A percentile compares a stretch with the other conserved stretches of the same genome.
phyloP scores from a whole-genome alignment of 2,329 filamentous ascomycete genomes.

The Fusarium anthophilum region DNA sequence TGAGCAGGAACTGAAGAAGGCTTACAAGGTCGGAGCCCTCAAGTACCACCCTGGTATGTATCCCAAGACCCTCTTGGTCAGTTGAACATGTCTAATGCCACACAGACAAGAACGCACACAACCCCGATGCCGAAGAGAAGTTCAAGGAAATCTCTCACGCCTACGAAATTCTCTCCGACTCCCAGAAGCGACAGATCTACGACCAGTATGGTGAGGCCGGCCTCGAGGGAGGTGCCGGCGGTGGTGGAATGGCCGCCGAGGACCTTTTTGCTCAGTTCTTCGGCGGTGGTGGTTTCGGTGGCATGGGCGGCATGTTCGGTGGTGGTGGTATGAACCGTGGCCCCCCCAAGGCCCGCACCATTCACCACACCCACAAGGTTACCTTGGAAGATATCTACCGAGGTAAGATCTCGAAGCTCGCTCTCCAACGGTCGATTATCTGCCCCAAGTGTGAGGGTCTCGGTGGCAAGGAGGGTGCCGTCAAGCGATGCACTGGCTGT shows the following conservation, averaged over 20 bases:
- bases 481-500: conserved; percentile 90
- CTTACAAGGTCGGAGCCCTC: conserved; percentile 83
- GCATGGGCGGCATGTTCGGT: conserved; percentile 79
- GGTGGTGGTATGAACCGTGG: conserved; percentile 75
- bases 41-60: conserved; percentile 84
- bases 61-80: background rate
- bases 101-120: conserved; percentile 94
- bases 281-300: conserved; percentile 67
- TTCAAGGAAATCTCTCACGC: conserved; percentile 98
- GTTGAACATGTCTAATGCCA: conserved; percentile 21
- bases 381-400: conserved; percentile 97
- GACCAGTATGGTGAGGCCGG: conserved; percentile 98
- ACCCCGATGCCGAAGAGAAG: conserved; percentile 92
- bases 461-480: conserved; percentile 97
- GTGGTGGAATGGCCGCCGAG: conserved; percentile 90
- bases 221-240: conserved; percentile 85
- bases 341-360: conserved; percentile 89
- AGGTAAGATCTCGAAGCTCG: conserved; percentile 97
- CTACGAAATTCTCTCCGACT: conserved; percentile 93
- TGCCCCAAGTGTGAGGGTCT: conserved; percentile 94
- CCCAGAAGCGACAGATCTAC: conserved; percentile 91
- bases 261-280: conserved; percentile 99
- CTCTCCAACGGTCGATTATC: conserved; percentile 96
- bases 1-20: conserved; percentile 90
- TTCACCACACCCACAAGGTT: conserved; percentile 98